Evolutionary conservation across 495 filamentous ascomycete genomes (phyloP).

Genomic region (Hypoxylon rickii): DNA sequence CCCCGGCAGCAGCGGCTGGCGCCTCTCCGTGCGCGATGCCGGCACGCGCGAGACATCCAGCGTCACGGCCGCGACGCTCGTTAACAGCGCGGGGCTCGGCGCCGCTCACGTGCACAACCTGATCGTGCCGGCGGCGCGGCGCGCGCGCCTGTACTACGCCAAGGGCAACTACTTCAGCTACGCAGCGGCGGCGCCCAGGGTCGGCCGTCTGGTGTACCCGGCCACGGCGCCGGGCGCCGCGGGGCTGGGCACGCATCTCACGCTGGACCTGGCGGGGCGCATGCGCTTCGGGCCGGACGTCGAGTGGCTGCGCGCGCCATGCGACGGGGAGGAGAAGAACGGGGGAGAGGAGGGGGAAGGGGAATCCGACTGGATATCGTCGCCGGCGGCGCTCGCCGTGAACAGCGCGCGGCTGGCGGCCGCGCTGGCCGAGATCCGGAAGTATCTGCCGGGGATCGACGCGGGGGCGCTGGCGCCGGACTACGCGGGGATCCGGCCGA

Average conservation of each 20-base stretch:
- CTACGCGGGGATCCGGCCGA: conserved; percentile 91
- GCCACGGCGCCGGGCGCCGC: conserved; percentile 77
- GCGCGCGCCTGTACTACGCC: conserved; percentile 73
- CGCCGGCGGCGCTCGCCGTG: too few species aligned
- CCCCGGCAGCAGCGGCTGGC: conserved; percentile 53
- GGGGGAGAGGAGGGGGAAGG: too few species aligned
- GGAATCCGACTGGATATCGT: too few species aligned
- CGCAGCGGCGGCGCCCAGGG: conserved; percentile 60
- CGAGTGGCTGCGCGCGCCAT: conserved; percentile 74
- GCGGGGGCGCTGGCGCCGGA: conserved; percentile 70
- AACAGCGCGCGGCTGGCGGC: conserved; percentile 62
- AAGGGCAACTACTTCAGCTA: conserved; percentile 98
- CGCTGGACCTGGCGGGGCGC: conserved; percentile 82
- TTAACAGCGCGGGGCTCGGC: conserved; percentile 85
- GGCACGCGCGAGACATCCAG: conserved; percentile 51
- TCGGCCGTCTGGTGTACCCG: conserved; percentile 83
- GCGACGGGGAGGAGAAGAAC: too few species aligned
- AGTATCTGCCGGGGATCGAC: conserved; percentile 77
- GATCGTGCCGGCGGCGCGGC: conserved; percentile 66
- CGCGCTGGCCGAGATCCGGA: conserved; percentile 73
- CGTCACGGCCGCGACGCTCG: conserved; percentile 73
- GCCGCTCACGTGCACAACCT: conserved; percentile 81
- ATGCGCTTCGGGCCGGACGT: conserved; percentile 95
- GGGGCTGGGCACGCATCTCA: conserved; percentile 91
- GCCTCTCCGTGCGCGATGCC: conserved; percentile 48